Evolutionary conservation across 2,329 filamentous ascomycete species (phyloP).

Genomic region (Fusarium fracticaudum): DNA sequence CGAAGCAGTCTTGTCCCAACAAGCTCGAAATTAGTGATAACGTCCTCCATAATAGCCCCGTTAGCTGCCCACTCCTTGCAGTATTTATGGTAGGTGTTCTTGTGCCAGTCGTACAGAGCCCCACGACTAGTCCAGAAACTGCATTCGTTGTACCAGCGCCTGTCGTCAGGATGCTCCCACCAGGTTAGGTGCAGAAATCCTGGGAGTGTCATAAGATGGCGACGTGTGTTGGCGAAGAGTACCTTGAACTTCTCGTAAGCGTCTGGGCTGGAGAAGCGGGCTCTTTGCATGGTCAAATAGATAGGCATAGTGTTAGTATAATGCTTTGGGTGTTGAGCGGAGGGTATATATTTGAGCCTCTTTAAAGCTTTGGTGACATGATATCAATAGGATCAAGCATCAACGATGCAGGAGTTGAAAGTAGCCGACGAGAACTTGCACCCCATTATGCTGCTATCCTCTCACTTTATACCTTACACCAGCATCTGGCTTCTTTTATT

Average conservation of each 20-base stretch:
- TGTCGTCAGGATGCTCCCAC: constrained; percentile 22
- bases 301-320: neutral
- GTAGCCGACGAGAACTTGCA: neutral
- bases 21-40: constrained; percentile 35
- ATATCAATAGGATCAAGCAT: too few relatives aligned
- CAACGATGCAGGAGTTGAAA: neutral
- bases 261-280: constrained; percentile 23
- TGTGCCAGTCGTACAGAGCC: constrained; percentile 26
- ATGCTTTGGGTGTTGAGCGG: too few relatives aligned
- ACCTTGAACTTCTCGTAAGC: constrained; percentile 25
- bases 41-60: constrained; percentile 33
- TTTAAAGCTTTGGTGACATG: neutral
- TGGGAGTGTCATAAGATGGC: constrained; percentile 19
- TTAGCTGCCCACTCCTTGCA: constrained; percentile 26
- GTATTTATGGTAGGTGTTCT: constrained; percentile 30
- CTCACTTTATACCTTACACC: neutral
- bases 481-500: neutral
- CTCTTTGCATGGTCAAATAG: constrained; percentile 13
- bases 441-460: neutral
- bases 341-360: neutral
- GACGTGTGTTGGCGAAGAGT: constrained; percentile 23
- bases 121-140: constrained; percentile 31
- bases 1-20: constrained; percentile 16
- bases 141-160: constrained; percentile 27
- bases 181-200: constrained; percentile 19